phyloP scores from a whole-genome alignment of 495 filamentous ascomycete genomes.

The Podospora conica region DNA sequence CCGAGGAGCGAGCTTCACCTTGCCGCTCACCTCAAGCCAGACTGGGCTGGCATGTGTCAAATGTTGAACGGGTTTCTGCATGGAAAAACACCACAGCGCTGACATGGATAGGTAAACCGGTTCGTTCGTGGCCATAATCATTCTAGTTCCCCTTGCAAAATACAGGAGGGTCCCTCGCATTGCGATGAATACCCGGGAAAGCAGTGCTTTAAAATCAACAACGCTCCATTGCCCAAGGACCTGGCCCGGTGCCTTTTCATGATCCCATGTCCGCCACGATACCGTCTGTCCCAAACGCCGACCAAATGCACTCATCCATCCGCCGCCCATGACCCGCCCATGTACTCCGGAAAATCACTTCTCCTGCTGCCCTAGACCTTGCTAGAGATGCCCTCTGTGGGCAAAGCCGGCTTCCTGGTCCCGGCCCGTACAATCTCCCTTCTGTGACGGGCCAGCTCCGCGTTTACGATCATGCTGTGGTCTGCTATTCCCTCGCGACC shows the following conservation, averaged over 20 bases:
- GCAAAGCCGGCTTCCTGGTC: constrained; percentile 14
- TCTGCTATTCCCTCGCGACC: constrained; percentile 40
- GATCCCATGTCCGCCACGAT: neutral
- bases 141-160: neutral
- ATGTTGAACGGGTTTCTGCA: neutral
- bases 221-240: neutral
- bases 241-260: neutral
- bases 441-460: constrained; percentile 29
- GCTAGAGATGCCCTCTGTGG: constrained; percentile 10
- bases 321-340: neutral
- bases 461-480: constrained; percentile 44
- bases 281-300: neutral
- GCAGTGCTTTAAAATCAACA: neutral
- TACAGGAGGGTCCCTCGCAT: neutral
- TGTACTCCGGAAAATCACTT: neutral
- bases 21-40: neutral
- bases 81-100: neutral
- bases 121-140: neutral
- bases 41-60: neutral
- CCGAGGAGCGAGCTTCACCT: neutral
- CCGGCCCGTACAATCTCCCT: constrained; percentile 29
- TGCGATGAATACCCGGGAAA: neutral
- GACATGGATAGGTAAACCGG: neutral
- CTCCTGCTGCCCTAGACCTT: constrained; percentile 9
- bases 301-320: neutral